Evolutionary conservation across 1,284 basidiomycete species (phyloP).

Genomic region (Mycena sp.): DNA sequence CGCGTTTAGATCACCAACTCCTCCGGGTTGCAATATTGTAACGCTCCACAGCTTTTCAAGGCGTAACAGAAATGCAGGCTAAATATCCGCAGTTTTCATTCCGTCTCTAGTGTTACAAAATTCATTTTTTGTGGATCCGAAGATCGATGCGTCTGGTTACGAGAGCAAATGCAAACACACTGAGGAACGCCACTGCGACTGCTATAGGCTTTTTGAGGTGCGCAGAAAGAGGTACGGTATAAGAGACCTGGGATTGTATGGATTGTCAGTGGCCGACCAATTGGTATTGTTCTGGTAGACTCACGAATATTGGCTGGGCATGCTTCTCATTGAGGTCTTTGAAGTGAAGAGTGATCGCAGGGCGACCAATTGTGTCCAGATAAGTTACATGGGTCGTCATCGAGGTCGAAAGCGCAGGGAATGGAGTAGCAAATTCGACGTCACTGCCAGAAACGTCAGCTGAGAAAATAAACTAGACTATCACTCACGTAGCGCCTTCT

Average conservation of each 20-base stretch:
- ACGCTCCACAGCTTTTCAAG: conserved; percentile 57
- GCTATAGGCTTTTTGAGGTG: conserved; percentile 87
- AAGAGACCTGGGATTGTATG: conserved; percentile 71
- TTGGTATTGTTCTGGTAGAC: conserved; percentile 39
- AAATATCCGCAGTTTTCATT: conserved; percentile 22
- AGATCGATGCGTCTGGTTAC: conserved; percentile 72
- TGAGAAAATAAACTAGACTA: neutral
- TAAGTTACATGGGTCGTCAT: conserved; percentile 84
- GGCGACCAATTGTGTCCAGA: conserved; percentile 93
- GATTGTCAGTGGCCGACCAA: conserved; percentile 31
- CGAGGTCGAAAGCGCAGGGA: conserved; percentile 71
- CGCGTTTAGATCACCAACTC: conserved; percentile 42
- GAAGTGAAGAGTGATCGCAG: conserved; percentile 80
- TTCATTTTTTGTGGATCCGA: conserved; percentile 64
- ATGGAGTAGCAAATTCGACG: conserved; percentile 81
- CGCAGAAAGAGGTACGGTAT: conserved; percentile 80
- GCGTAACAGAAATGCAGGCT: conserved; percentile 25
- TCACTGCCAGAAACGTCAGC: conserved; percentile 59
- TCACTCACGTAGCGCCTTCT: conserved; percentile 90
- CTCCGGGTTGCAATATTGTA: conserved; percentile 51
- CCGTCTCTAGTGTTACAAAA: conserved; percentile 29
- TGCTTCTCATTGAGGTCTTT: conserved; percentile 83
- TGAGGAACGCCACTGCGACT: conserved; percentile 74
- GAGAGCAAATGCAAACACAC: conserved; percentile 70
- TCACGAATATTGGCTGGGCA: conserved; percentile 75